phyloP scores from a whole-genome alignment of 805 yeast genomes.

The Wickerhamiella dianesei region DNA sequence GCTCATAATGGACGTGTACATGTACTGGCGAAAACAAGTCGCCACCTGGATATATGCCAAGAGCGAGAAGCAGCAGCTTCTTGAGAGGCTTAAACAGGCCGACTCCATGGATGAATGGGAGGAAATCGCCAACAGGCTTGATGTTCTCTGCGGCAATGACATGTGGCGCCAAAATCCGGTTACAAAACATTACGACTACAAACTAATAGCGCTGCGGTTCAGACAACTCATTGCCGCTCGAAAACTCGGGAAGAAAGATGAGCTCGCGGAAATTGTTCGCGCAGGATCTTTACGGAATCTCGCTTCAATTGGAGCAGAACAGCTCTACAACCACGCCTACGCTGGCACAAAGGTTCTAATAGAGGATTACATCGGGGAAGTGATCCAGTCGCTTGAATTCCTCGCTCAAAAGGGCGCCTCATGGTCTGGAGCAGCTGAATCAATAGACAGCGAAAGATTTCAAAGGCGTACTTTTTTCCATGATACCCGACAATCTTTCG shows the following conservation, averaged over 20 bases:
- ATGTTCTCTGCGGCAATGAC: slow-evolving; percentile 28
- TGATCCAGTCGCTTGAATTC: slow-evolving; percentile 50
- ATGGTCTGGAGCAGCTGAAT: slow-evolving; percentile 7
- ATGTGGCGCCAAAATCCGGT: slow-evolving; percentile 64
- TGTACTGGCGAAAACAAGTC: slow-evolving; percentile 19
- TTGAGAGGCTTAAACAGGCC: slow-evolving; percentile 27
- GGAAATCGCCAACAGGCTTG: slow-evolving; percentile 31
- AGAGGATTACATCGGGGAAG: slow-evolving; percentile 74
- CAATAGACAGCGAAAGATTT: slow-evolving; percentile 16
- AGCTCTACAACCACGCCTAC: slow-evolving; percentile 66
- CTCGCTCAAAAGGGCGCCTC: slow-evolving; percentile 31
- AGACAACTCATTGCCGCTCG: slow-evolving; percentile 50
- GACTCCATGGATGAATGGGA: slow-evolving; percentile 61
- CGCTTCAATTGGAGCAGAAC: slow-evolving; percentile 75
- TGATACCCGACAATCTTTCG: slow-evolving; percentile 76
- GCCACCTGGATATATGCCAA: slow-evolving; percentile 11
- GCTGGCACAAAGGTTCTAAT: slow-evolving; percentile 81
- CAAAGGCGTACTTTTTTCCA: slow-evolving; percentile 43
- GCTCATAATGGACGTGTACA: slow-evolving; percentile 17
- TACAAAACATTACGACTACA: slow-evolving; percentile 70
- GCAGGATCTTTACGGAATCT: slow-evolving; percentile 80
- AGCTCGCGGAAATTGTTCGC: slow-evolving; percentile 48
- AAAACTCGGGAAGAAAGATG: slow-evolving; percentile 8
- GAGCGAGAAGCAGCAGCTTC: slow-evolving; percentile 18
- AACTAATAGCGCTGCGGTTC: slow-evolving; percentile 62